These are phyloP conservation scores for Dactylellina leptospora DNA, from an alignment of 2,329 filamentous ascomycete genomes.

Conservation along the genomic window DNA sequence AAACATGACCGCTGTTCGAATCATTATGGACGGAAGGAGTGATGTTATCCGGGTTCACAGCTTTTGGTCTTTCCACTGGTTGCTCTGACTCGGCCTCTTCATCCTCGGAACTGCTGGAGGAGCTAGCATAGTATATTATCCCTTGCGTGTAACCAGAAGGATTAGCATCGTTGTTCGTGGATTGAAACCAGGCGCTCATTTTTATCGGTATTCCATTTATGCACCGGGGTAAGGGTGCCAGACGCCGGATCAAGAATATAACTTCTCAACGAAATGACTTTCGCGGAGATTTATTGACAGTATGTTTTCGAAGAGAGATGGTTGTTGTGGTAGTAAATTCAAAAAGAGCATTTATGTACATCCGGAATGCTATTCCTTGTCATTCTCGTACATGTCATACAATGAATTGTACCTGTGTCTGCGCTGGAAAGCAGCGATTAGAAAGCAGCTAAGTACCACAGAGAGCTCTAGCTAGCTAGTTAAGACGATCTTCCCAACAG, in stretches of 20 bases:
- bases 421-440: too few species aligned
- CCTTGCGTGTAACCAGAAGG: constrained; percentile 17
- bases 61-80: background rate
- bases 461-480: too few species aligned
- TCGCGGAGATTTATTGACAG: too few species aligned
- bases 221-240: too few species aligned
- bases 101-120: constrained; percentile 23
- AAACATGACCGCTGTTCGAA: background rate
- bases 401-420: too few species aligned
- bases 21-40: background rate
- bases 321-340: too few species aligned
- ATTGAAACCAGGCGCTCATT: constrained; percentile 39
- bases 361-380: constrained; percentile 2
- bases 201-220: background rate
- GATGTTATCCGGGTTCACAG: background rate
- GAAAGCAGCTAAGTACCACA: too few species aligned
- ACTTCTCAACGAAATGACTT: too few species aligned
- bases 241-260: too few species aligned
- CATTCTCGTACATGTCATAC: constrained; percentile 5
- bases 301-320: background rate
- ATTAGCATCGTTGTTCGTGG: constrained; percentile 15
- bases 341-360: constrained; percentile 1
- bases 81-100: constrained; percentile 1
- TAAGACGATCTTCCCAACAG: too few species aligned
- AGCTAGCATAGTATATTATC: constrained; percentile 35